A percentile compares a stretch with the other conserved stretches of the same genome.
Evolutionary conservation across 306 rosid species (phyloP).

Genomic region (Corylus americana): DNA sequence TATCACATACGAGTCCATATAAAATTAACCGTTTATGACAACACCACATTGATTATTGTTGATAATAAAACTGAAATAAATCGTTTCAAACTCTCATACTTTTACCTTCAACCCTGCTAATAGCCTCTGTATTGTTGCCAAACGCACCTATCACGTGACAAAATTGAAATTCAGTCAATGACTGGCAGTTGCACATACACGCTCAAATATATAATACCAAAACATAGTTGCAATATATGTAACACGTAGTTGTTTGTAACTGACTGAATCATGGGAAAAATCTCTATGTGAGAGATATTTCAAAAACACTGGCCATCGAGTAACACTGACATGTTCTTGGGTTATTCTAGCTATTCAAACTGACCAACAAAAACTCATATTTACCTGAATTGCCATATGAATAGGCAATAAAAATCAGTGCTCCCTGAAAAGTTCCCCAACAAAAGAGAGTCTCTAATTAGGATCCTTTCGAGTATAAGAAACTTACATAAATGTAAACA

Average conservation of each 20-base stretch:
- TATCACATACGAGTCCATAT: background rate
- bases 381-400: conserved; percentile 48
- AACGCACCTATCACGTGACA: conserved; percentile 53
- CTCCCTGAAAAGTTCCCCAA: conserved; percentile 41
- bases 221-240: background rate
- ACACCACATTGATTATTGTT: background rate
- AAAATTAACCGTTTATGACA: background rate
- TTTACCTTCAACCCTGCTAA: conserved; percentile 69
- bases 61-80: background rate
- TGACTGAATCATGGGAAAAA: background rate
- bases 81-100: background rate
- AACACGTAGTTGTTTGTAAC: background rate
- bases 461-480: conserved; percentile 8
- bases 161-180: background rate
- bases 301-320: background rate
- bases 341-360: background rate
- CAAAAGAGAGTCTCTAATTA: conserved; percentile 2
- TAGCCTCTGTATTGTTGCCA: conserved; percentile 33
- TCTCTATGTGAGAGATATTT: background rate
- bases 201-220: background rate
- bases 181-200: background rate
- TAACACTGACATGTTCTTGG: background rate
- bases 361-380: background rate
- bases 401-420: conserved; percentile 46
- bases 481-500: background rate